Percentiles rank a stretch among this genome's conserved stretches.
Conservation (phyloP, 2,329 filamentous ascomycete genomes). For the Gremmenia infestans region DNA sequence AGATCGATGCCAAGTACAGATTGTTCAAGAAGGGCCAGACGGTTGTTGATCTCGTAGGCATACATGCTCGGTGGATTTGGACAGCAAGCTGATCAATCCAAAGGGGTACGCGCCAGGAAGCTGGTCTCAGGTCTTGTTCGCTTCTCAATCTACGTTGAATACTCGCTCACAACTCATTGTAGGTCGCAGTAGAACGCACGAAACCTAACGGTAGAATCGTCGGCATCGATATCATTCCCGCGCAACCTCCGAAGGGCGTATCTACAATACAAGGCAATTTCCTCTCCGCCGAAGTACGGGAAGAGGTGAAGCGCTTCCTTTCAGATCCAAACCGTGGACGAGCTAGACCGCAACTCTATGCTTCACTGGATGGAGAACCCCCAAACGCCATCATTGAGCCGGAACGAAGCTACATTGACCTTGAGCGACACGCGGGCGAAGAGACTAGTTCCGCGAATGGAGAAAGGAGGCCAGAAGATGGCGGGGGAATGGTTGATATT, state of each 20-base stretch:
- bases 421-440: slow-evolving; percentile 46
- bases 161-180: slow-evolving; percentile 9
- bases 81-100: slow-evolving; percentile 6
- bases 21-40: slow-evolving; percentile 78
- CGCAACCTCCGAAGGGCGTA: slow-evolving; percentile 85
- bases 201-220: slow-evolving; percentile 73
- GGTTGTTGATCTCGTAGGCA: slow-evolving; percentile 76
- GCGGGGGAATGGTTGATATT: slow-evolving; percentile 68
- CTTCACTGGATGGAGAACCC: not conserved
- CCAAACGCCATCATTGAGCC: slow-evolving; percentile 29
- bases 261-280: slow-evolving; percentile 95
- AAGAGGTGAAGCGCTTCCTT: slow-evolving; percentile 72
- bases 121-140: slow-evolving; percentile 57
- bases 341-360: slow-evolving; percentile 31
- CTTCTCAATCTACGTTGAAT: not conserved
- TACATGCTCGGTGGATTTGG: not conserved
- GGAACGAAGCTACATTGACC: slow-evolving; percentile 58
- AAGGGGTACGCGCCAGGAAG: slow-evolving; percentile 73
- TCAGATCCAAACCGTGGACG: slow-evolving; percentile 56
- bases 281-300: slow-evolving; percentile 67
- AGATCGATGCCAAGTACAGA: slow-evolving; percentile 79
- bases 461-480: slow-evolving; percentile 16
- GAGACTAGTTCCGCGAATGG: not conserved
- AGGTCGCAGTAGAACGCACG: slow-evolving; percentile 79
- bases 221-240: slow-evolving; percentile 91